Base-by-base conservation (phyloP, 73 alveolate genomes). In the Paraurostyla sp. region DNA sequence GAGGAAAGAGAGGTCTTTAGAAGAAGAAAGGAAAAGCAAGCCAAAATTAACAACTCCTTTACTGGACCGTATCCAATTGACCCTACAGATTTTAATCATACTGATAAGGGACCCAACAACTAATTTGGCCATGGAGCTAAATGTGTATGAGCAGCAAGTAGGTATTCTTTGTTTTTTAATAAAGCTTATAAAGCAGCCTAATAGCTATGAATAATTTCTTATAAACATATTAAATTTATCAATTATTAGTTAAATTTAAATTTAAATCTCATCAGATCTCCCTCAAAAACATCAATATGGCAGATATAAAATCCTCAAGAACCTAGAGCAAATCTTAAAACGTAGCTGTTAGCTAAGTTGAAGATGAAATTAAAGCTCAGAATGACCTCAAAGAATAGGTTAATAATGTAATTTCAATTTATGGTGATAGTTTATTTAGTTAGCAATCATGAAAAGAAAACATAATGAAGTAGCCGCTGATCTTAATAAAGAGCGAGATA, bases 1-100 rank as follows among this genome's bases (percentile, higher is more conserved):
- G 93, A 85, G 59, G 93, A 85, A 51, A 43, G 76, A 29, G 87
- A 80, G 30, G 51, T 18, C 32, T 60, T 71, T 25, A 71, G 87
- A 41, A 65, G 41, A 22, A 73, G 87, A 40, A 69, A 59, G 25
- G 80, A 87, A 13, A 87, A 87, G 42, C 58, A 43, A 23, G 90
- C 88, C 57, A 78, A 87, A n/a, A 75, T 75, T 51, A 75, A 75
- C 75, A 89, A 89, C 89, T 89, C 95, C 7, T 89, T 80, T 62
- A 81, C 92, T 23, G 95, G 95, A 27, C 95, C 95, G 0, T 89
- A 89, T 29, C 94, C 94, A 0, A 46, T 49, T 20, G 91, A 80
- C 80, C 88, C 86, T 71, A 87, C 84, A 41, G 68, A 65, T 42
- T 48, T 29, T 75, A 75, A 75, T 22, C 86, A 78, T 43, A 83